Base-by-base conservation (phyloP, 129 eudicot genomes). In the Chrysanthemum makinoi region DNA sequence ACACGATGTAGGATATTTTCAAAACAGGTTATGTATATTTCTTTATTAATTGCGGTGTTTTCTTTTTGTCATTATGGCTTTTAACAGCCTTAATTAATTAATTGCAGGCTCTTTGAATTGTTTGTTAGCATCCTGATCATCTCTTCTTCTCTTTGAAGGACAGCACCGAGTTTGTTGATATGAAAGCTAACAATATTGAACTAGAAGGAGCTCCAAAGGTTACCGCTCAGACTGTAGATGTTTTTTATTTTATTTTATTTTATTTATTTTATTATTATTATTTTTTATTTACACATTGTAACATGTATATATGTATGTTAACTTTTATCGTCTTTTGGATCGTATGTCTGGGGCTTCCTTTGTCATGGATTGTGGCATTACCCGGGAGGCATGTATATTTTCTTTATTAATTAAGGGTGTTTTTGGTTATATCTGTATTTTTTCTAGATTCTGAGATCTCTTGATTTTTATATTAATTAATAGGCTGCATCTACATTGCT, bases 1-100 rank as follows among this genome's bases (percentile, higher is more conserved):
- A 97, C 87, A 90, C 16, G 99, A 94, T 86, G 97, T 94, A 52
- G 99, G 99, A 5, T 97, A 97, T 79, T 94, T 94, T 68, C 99
- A 94, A 74, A 94, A 94, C 81, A 86, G 90, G 99, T 94, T 62
- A 82, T 68, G 57, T 39, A 72, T 54, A 9, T 55, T 53, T 58
- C 57, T 10, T 19, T 33, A 73, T 47, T 17, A 75, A 52, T 24
- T 52, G 3, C 1, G 44, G 44, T 26, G 65, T 68, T 26, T 70
- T 22, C 39, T 22, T 6, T 51, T 46, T 49, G 43, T 30, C 6
- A 43, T 18, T 28, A 9, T 51, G 48, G 46, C 54, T 28, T 26
- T 20, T 73, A 58, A 43, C 56, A 44, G 58, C 49, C 56, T 11
- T 28, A 33, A 49, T 16, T 8, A 39, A 51, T 69, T 59, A 60